phyloP scores from a whole-genome alignment of 1,284 basidiomycete species.

The Amylostereum areolatum region DNA sequence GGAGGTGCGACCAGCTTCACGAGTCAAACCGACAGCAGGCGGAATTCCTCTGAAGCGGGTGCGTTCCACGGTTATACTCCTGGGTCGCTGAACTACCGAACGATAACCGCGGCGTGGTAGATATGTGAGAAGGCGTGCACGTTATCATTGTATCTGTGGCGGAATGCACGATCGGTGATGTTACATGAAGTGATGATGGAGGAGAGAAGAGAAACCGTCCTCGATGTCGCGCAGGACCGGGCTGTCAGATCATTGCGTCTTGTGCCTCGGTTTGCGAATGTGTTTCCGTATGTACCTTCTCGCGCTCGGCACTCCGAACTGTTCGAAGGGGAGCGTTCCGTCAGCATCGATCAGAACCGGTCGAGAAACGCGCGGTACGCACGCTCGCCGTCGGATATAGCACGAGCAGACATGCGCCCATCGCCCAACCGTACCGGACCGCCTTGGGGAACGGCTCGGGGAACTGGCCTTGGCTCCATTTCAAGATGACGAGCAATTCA shows the following conservation, averaged over 20 bases:
- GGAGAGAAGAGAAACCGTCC: background rate
- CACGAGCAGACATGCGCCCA: slow-evolving; percentile 50
- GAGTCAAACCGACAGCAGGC: too few species aligned
- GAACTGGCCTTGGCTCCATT: slow-evolving; percentile 75
- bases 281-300: slow-evolving; percentile 28
- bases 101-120: background rate
- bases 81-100: background rate
- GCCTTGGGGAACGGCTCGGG: slow-evolving; percentile 51
- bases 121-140: background rate
- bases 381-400: slow-evolving; percentile 68
- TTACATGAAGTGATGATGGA: background rate
- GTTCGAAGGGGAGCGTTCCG: slow-evolving; percentile 10
- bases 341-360: slow-evolving; percentile 4
- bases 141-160: background rate
- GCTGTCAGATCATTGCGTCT: slow-evolving; percentile 17
- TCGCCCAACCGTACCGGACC: slow-evolving; percentile 62
- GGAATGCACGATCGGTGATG: background rate
- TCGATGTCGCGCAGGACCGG: background rate
- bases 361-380: slow-evolving; percentile 13
- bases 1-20: too few species aligned
- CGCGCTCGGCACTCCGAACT: slow-evolving; percentile 33
- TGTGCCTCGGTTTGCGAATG: slow-evolving; percentile 19
- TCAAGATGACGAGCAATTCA: slow-evolving; percentile 66
- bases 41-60: too few species aligned
- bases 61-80: too few species aligned